Percentiles rank a stretch among this genome's conserved stretches.
Conservation (phyloP, 495 filamentous ascomycete genomes). For the Lasiosphaeris hirsuta region DNA sequence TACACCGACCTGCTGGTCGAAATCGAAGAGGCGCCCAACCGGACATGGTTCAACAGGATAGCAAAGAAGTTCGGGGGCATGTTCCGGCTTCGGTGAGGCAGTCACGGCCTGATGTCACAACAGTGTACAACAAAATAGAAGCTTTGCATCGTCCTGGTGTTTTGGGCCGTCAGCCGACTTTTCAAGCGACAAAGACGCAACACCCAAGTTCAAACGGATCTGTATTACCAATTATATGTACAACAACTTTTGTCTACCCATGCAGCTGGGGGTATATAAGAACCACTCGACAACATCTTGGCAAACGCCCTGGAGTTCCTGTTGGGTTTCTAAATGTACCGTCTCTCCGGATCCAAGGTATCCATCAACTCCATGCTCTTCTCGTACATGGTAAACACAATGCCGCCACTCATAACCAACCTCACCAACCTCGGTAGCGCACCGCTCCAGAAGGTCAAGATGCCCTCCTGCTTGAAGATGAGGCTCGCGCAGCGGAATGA, state of each 20-base stretch:
- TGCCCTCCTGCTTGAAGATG: conserved; percentile 85
- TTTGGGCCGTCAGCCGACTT: conserved; percentile 8
- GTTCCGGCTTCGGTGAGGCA: conserved; percentile 49
- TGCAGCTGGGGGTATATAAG: conserved; percentile 15
- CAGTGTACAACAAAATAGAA: conserved; percentile 9
- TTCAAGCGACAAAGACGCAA: background rate
- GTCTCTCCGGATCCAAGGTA: conserved; percentile 73
- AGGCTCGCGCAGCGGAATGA: conserved; percentile 78
- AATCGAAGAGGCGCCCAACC: conserved; percentile 64
- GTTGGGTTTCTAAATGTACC: conserved; percentile 61
- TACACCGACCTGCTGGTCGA: conserved; percentile 71
- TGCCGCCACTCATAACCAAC: conserved; percentile 86
- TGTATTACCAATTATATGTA: background rate
- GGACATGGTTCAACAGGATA: conserved; percentile 55
- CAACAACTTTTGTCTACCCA: conserved; percentile 3
- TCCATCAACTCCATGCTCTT: conserved; percentile 92
- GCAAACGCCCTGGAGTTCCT: background rate
- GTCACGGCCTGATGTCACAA: background rate
- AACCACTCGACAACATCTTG: background rate
- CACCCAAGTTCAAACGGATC: conserved; percentile 3
- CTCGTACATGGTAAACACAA: conserved; percentile 99
- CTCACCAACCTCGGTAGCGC: conserved; percentile 81
- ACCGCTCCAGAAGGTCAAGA: conserved; percentile 91
- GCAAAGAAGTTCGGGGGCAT: conserved; percentile 61
- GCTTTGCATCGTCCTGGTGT: conserved; percentile 23